These are phyloP conservation scores for Rachicladosporium sp. DNA, from an alignment of 2,329 filamentous ascomycete species.

Conservation along the genomic window DNA sequence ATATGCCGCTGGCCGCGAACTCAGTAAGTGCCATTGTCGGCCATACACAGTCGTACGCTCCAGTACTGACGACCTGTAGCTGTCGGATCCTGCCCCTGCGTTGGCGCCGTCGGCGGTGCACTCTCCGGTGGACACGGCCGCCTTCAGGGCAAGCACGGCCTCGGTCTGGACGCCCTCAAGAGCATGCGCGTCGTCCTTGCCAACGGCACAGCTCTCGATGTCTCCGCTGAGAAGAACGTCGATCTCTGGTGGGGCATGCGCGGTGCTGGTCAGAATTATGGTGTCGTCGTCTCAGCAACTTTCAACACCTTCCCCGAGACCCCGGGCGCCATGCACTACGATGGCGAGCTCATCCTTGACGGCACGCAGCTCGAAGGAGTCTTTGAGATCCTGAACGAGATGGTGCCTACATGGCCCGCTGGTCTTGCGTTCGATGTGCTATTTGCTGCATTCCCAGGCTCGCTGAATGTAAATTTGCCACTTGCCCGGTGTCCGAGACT, in stretches of 20 bases:
- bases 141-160: slow-evolving; percentile 6
- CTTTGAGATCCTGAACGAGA: background rate
- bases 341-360: background rate
- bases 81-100: slow-evolving; percentile 7
- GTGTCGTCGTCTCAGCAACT: slow-evolving; percentile 2
- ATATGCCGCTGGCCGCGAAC: background rate
- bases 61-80: slow-evolving; percentile 3
- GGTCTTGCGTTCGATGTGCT: background rate
- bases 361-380: background rate
- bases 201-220: background rate
- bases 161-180: background rate
- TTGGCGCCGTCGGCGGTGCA: slow-evolving; percentile 6
- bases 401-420: background rate
- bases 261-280: slow-evolving; percentile 11
- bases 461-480: background rate
- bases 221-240: slow-evolving; percentile 3
- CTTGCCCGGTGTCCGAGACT: background rate
- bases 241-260: slow-evolving; percentile 9
- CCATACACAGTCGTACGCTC: background rate
- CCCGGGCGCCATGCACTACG: background rate
- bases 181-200: slow-evolving; percentile 1
- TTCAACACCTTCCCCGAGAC: slow-evolving; percentile 1
- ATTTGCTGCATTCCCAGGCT: background rate
- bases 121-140: slow-evolving; percentile 8
- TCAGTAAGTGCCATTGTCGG: background rate